Evolutionary conservation across 148 eudicot species (phyloP).

Genomic region (Cornus controversa): DNA sequence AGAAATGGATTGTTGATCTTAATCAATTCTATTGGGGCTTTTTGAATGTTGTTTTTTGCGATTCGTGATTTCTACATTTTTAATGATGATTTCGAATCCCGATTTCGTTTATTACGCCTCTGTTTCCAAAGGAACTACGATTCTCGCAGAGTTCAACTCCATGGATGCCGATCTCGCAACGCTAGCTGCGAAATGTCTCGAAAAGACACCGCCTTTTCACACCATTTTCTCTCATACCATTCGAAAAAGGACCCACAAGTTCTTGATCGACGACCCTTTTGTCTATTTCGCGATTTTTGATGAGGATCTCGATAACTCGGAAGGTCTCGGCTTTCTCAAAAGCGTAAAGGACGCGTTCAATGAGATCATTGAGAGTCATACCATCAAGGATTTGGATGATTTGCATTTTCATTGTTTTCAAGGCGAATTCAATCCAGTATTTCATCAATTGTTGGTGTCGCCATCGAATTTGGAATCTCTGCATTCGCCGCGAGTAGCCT

Average conservation of each 20-base stretch:
- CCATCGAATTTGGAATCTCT: conserved; percentile 19
- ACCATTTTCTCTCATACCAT: conserved; percentile 55
- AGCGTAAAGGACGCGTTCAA: conserved; percentile 47
- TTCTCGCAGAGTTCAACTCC: conserved; percentile 74
- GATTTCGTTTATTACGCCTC: conserved; percentile 60
- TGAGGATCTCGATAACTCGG: conserved; percentile 32
- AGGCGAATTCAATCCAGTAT: conserved; percentile 63
- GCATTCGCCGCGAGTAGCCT: conserved; percentile 13
- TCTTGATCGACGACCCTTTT: conserved; percentile 55
- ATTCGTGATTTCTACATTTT: not conserved
- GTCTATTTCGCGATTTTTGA: conserved; percentile 63
- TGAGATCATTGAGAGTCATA: conserved; percentile 15
- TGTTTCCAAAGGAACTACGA: conserved; percentile 53
- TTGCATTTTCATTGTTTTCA: conserved; percentile 64
- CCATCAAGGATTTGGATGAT: conserved; percentile 3
- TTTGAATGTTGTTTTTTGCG: not conserved
- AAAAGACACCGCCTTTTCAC: conserved; percentile 63
- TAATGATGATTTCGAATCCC: conserved; percentile 53
- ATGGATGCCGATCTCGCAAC: conserved; percentile 46
- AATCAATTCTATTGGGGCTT: no score
- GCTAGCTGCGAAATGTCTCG: conserved; percentile 61
- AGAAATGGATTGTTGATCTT: no score
- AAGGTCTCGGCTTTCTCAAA: conserved; percentile 43
- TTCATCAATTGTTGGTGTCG: conserved; percentile 52
- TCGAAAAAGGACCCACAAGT: conserved; percentile 45